phyloP scores from a whole-genome alignment of 2,329 filamentous ascomycete genomes.

The Trichoderma oligosporum region DNA sequence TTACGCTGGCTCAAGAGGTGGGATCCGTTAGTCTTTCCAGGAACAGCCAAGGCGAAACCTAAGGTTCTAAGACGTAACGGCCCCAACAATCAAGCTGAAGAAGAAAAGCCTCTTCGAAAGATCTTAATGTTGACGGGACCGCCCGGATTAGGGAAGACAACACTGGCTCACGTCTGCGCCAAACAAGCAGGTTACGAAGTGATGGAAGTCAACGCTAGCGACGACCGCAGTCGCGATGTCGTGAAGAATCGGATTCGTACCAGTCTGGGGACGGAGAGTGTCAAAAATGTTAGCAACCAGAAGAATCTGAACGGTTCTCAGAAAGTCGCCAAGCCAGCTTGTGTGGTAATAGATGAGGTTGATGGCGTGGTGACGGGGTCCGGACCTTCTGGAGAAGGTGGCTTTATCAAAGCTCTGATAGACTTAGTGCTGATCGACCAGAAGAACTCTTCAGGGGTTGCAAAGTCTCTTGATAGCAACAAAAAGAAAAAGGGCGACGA shows the following conservation, averaged over 20 bases:
- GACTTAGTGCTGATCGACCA: conserved; percentile 85
- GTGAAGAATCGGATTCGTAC: conserved; percentile 90
- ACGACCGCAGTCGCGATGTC: conserved; percentile 84
- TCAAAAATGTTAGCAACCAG: conserved; percentile 67
- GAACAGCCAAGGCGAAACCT: conserved; percentile 58
- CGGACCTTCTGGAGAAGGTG: conserved; percentile 76
- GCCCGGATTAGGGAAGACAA: conserved; percentile 93
- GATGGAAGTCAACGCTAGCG: conserved; percentile 95
- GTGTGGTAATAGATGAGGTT: conserved; percentile 93
- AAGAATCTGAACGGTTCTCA: conserved; percentile 53
- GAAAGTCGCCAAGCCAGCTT: conserved; percentile 80
- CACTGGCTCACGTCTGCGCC: conserved; percentile 91
- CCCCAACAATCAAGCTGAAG: conserved; percentile 45
- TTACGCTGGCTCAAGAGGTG: conserved; percentile 91
- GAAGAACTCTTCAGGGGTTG: conserved; percentile 56
- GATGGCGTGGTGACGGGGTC: conserved; percentile 87
- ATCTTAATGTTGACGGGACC: conserved; percentile 87
- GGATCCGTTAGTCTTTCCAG: conserved; percentile 90
- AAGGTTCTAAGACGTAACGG: conserved; percentile 42
- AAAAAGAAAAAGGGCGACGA: conserved; percentile 71
- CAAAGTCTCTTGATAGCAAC: conserved; percentile 23
- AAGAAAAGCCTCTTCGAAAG: conserved; percentile 78
- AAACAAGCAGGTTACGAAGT: conserved; percentile 94
- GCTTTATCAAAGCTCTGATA: conserved; percentile 91
- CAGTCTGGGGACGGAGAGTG: conserved; percentile 88